These are phyloP conservation scores for Cinchona pubescens DNA, from an alignment of 257 asterid species.

Conservation along the genomic window DNA sequence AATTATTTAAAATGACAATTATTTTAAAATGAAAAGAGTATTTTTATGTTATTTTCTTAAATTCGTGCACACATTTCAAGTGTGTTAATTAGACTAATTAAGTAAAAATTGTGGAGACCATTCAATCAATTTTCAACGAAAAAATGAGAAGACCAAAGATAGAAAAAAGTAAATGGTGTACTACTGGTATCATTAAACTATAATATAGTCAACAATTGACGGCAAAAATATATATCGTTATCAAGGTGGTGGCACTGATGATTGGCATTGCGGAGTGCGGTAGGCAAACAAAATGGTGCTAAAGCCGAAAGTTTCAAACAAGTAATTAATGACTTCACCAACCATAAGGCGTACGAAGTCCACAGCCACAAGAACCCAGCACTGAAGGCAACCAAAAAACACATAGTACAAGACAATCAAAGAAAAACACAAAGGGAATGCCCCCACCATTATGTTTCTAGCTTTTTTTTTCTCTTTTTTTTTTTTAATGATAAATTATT, in stretches of 20 bases:
- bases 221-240: background rate
- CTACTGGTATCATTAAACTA: no score
- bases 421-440: slow-evolving; percentile 4
- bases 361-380: background rate
- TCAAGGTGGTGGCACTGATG: background rate
- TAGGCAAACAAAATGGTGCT: background rate
- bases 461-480: no score
- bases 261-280: no score
- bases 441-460: slow-evolving; percentile 16
- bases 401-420: slow-evolving; percentile 2
- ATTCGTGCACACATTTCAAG: no score
- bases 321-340: slow-evolving; percentile 16
- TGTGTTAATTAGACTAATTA: no score
- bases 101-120: no score
- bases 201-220: slow-evolving; percentile 14
- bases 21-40: no score
- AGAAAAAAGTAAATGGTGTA: background rate
- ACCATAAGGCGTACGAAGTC: slow-evolving; percentile 4
- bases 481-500: no score
- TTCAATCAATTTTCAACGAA: no score
- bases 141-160: no score
- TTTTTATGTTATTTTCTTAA: no score
- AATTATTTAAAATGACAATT: no score
- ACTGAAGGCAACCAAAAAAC: background rate
- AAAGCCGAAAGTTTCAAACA: slow-evolving; percentile 8